These are phyloP conservation scores for Suillus subaureus DNA, from an alignment of 768 basidiomycete species.

Conservation along the genomic window DNA sequence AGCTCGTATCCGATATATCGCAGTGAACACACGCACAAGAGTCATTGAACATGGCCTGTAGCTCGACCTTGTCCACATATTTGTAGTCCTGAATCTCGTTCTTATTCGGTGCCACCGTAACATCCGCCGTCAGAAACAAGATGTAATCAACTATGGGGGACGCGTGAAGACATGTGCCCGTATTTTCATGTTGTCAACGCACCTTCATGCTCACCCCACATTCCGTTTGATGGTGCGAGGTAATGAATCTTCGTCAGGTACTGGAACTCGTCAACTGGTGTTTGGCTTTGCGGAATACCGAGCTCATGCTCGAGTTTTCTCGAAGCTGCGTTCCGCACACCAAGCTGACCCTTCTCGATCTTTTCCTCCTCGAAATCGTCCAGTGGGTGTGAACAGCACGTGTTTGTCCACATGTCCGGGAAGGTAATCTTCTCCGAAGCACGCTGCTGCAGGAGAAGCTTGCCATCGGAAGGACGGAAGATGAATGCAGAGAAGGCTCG, in stretches of 20 bases:
- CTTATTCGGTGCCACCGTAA: constrained; percentile 74
- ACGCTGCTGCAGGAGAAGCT: constrained; percentile 90
- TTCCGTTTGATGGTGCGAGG: constrained; percentile 86
- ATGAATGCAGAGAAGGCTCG: constrained; percentile 98
- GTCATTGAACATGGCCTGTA: constrained; percentile 89
- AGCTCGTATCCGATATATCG: constrained; percentile 2
- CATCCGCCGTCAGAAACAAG: constrained; percentile 89
- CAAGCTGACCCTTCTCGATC: constrained; percentile 72
- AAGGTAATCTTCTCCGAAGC: constrained; percentile 99
- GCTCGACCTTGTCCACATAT: constrained; percentile 89
- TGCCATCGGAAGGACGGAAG: constrained; percentile 93
- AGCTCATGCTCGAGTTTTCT: constrained; percentile 97
- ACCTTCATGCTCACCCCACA: constrained; percentile 99
- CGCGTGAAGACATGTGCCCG: constrained; percentile 8
- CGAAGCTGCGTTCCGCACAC: constrained; percentile 88
- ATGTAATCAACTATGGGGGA: constrained; percentile 87
- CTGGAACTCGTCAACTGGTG: constrained; percentile 83
- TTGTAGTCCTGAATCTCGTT: constrained; percentile 93
- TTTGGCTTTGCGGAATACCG: constrained; percentile 81
- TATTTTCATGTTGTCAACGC: constrained; percentile 18
- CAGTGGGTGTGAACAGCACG: constrained; percentile 96
- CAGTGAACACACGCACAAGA: constrained; percentile 48
- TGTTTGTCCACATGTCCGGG: constrained; percentile 99
- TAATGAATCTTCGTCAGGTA: constrained; percentile 98
- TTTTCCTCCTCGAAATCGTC: constrained; percentile 89